Evolutionary conservation across 148 eudicot genomes (phyloP).

Genomic region (Rhododendron simsii): DNA sequence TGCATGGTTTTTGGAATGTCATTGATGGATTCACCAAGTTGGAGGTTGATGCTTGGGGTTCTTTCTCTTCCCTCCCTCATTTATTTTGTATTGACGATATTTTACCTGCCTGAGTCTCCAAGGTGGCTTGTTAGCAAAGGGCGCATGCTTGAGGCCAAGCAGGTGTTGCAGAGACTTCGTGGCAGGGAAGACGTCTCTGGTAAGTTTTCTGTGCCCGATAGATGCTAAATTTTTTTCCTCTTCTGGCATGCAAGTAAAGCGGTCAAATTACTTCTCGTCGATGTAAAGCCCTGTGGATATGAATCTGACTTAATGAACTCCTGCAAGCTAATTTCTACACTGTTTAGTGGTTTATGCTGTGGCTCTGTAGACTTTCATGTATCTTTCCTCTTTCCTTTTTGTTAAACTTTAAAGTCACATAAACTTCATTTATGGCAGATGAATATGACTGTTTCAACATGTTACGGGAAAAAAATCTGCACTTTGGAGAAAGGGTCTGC

Average conservation of each 20-base stretch:
- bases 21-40: conserved; percentile 60
- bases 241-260: neutral
- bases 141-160: conserved; percentile 74
- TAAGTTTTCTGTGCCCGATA: conserved; percentile 17
- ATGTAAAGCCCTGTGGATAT: neutral
- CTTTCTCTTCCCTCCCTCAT: conserved; percentile 73
- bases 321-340: neutral
- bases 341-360: neutral
- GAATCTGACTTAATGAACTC: neutral
- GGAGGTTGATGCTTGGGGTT: conserved; percentile 90
- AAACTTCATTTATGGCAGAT: neutral
- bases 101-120: conserved; percentile 88
- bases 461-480: neutral
- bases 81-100: conserved; percentile 55
- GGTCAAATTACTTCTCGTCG: neutral
- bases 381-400: neutral
- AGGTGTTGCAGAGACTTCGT: conserved; percentile 68
- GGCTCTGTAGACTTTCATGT: neutral
- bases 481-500: conserved; percentile 2
- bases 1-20: conserved; percentile 90
- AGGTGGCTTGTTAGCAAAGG: conserved; percentile 98
- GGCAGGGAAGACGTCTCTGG: conserved; percentile 85
- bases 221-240: neutral
- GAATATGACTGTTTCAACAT: neutral
- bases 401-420: neutral